Evolutionary conservation across 305 asterid genomes (phyloP).

Genomic region (Vinca major): DNA sequence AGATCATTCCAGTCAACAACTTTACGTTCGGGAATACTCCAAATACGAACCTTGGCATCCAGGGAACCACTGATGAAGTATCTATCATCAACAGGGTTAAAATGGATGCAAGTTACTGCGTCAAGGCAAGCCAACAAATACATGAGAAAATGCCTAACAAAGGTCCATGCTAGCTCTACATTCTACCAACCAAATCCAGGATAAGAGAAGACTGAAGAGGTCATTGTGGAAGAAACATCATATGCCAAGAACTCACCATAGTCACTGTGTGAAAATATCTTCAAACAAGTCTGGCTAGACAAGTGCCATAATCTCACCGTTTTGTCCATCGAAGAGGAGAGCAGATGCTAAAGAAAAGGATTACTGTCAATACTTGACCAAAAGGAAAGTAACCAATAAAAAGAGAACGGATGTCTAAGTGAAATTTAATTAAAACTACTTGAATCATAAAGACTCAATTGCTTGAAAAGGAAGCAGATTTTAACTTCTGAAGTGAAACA

Average conservation of each 20-base stretch:
- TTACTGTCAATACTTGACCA: constrained; percentile 9
- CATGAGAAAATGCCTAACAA: constrained; percentile 15
- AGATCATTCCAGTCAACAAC: constrained; percentile 99
- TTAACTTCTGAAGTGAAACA: background rate
- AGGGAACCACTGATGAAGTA: constrained; percentile 98
- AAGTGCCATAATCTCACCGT: constrained; percentile 81
- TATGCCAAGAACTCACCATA: constrained; percentile 49
- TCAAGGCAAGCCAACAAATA: constrained; percentile 26
- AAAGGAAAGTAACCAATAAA: background rate
- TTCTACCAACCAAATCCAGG: background rate
- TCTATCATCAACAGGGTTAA: constrained; percentile 95
- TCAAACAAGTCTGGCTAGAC: constrained; percentile 59
- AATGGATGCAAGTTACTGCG: constrained; percentile 97
- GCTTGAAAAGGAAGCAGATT: constrained; percentile 1
- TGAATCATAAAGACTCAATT: background rate
- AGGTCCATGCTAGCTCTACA: background rate
- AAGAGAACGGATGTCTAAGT: background rate
- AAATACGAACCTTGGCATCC: constrained; percentile 95
- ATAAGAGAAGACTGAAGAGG: background rate
- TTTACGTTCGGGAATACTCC: constrained; percentile 97
- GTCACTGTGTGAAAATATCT: constrained; percentile 78
- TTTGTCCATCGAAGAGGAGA: constrained; percentile 90
- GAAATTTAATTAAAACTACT: background rate
- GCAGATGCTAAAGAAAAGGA: constrained; percentile 45
- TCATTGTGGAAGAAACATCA: background rate